These are phyloP conservation scores for Cladophialophora carrionii DNA, from an alignment of 2,329 filamentous ascomycete genomes.

Conservation along the genomic window DNA sequence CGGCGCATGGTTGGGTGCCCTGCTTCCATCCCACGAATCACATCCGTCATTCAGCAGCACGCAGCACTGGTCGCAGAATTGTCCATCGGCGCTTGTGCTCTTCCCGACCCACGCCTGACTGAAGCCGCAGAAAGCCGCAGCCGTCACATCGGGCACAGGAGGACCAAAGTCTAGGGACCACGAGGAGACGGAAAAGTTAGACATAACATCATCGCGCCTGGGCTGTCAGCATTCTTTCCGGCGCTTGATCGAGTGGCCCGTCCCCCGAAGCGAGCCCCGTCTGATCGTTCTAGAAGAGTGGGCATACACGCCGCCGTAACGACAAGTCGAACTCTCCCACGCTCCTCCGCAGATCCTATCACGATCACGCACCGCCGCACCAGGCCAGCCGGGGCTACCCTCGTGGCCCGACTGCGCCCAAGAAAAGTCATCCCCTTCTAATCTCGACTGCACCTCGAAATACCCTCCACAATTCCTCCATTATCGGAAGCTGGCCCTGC, in stretches of 20 bases:
- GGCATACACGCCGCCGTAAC: constrained; percentile 16
- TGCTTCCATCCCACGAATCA: constrained; percentile 26
- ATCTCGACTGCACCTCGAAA: constrained; percentile 21
- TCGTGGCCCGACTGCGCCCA: constrained; percentile 26
- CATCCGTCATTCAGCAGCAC: constrained; percentile 23
- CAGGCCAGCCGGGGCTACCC: constrained; percentile 25
- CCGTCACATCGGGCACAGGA: constrained; percentile 9
- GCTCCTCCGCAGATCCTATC: constrained; percentile 18
- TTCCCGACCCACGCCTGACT: background rate
- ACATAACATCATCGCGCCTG: constrained; percentile 9
- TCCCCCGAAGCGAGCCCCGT: constrained; percentile 14
- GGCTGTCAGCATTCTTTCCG: constrained; percentile 16
- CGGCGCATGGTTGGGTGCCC: constrained; percentile 29
- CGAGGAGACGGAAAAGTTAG: constrained; percentile 1
- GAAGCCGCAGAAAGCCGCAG: constrained; percentile 17
- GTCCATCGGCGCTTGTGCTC: constrained; percentile 8
- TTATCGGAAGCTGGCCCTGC: constrained; percentile 37
- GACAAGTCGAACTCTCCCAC: background rate
- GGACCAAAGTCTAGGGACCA: constrained; percentile 7
- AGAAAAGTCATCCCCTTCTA: constrained; percentile 27
- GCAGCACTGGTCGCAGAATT: constrained; percentile 29
- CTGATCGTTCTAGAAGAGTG: constrained; percentile 9
- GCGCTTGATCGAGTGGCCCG: constrained; percentile 12
- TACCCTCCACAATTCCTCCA: constrained; percentile 36
- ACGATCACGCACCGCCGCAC: constrained; percentile 11